Conservation (phyloP, 352 stramenopile species). For the Achlya hypogyna region DNA sequence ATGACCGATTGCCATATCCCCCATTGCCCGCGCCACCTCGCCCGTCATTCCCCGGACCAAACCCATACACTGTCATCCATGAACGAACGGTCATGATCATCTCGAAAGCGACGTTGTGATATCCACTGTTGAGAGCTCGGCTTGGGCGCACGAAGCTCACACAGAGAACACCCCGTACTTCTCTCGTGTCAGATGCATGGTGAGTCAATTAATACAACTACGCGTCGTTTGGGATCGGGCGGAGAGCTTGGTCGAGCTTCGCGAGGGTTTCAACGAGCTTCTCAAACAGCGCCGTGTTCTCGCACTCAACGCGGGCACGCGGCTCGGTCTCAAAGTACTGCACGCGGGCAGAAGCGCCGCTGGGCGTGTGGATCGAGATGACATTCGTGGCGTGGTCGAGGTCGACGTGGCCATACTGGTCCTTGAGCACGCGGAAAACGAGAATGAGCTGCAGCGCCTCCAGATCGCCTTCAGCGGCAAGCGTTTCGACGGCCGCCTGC, state of each 20-base stretch:
- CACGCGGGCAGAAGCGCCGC: conserved; percentile 48
- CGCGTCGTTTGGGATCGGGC: conserved; percentile 9
- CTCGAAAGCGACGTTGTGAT: too few relatives aligned
- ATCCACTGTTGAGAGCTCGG: too few relatives aligned
- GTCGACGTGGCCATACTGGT: conserved; percentile 79
- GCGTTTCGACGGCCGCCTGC: conserved; percentile 48
- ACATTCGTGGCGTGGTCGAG: conserved; percentile 84
- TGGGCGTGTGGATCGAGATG: conserved; percentile 77
- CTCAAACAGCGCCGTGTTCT: conserved; percentile 51
- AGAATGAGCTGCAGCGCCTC: conserved; percentile 78
- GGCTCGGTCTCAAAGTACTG: conserved; percentile 43
- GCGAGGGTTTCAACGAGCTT: conserved; percentile 58
- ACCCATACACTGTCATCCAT: too few relatives aligned
- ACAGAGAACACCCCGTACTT: too few relatives aligned
- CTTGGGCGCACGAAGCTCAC: too few relatives aligned
- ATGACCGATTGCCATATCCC: too few relatives aligned
- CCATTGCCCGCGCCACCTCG: too few relatives aligned
- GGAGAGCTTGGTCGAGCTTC: conserved; percentile 20
- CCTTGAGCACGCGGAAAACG: conserved; percentile 72
- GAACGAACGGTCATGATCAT: too few relatives aligned
- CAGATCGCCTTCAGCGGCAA: conserved; percentile 60
- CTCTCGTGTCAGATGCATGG: too few relatives aligned
- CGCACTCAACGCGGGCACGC: conserved; percentile 40
- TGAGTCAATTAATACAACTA: too few relatives aligned
- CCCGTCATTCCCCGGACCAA: too few relatives aligned